Base-by-base conservation (phyloP, 148 eudicot genomes). In the Oxyria digyna region DNA sequence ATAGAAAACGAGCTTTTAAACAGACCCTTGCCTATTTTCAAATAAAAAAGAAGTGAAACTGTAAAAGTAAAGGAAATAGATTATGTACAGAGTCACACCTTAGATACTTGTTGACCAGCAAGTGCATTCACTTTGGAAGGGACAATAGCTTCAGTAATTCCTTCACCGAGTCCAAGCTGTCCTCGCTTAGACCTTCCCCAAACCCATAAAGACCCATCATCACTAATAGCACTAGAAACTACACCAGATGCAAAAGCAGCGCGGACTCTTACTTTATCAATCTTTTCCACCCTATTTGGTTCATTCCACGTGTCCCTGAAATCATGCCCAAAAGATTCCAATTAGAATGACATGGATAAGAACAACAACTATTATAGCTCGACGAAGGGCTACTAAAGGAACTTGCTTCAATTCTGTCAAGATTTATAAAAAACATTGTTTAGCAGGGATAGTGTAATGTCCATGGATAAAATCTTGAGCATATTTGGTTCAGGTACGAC, bases 171-270 rank as follows among this genome's bases (percentile, higher is more conserved):
- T 31, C 99, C 99, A 32, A 95, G 89, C 77, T 91, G 99, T 43
- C 99, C 99, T 70, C 91, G 93, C 77, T 88, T 95, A 8, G 99
- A 95, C 74, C 84, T 85, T 70, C 99, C 99, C 99, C 99, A 95
- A n/a, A 92, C 91, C 97, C 97, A 94, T 73, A 95, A 74, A 71
- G 91, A 82, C 48, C 99, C 99, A 72, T 91, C 99, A 73, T 82
- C 89, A 72, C 87, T 89, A 54, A 91, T 57, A 18, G 90, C 89
- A 67, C 84, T 80, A 79, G 97, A 91, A 69, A 87, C 74, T 59
- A 88, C 99, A 73, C 97, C 99, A 33, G 99, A 95, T 57, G 94
- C 99, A 83, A 72, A 95, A 69, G 96, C 91, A 74, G 85, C 81
- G 75, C 20, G 78, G 31, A 89, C 91, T 74, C 62, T 83, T 42